Percentiles rank a stretch among this genome's conserved stretches.
Evolutionary conservation across 352 stramenopile species (phyloP).

Genomic region (Pythium aristosporum): DNA sequence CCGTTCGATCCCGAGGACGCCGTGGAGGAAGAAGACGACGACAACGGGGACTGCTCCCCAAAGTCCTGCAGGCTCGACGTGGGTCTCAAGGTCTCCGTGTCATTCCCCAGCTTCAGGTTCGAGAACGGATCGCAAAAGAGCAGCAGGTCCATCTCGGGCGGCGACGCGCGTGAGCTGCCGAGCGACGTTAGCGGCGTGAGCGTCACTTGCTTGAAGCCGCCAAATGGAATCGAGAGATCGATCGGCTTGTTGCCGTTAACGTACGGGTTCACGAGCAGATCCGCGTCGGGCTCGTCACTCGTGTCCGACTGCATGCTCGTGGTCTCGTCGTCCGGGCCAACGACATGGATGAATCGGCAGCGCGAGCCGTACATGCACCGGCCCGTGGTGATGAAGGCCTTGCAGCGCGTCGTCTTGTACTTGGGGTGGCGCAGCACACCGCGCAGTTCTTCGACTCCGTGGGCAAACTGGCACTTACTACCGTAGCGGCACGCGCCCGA

Average conservation of each 20-base stretch:
- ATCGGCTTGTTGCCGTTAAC: conserved; percentile 54
- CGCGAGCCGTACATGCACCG: conserved; percentile 87
- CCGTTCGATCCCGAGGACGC: conserved; percentile 31
- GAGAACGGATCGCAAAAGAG: conserved; percentile 56
- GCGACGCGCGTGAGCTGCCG: conserved; percentile 36
- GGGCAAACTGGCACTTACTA: conserved; percentile 89
- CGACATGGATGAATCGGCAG: conserved; percentile 86
- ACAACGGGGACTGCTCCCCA: conserved; percentile 25
- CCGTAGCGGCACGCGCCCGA: conserved; percentile 87
- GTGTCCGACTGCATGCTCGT: conserved; percentile 49
- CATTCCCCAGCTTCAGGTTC: conserved; percentile 30
- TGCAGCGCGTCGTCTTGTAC: conserved; percentile 92
- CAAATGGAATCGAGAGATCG: conserved; percentile 61
- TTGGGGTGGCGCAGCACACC: conserved; percentile 87
- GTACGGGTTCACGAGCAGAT: conserved; percentile 73
- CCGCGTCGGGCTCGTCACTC: conserved; percentile 61
- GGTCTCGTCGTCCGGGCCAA: conserved; percentile 37
- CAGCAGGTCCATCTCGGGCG: conserved; percentile 23
- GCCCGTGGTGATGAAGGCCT: conserved; percentile 82
- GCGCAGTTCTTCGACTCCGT: conserved; percentile 82
- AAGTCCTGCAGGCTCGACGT: conserved; percentile 34
- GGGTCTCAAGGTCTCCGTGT: conserved; percentile 32
- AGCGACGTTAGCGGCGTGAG: conserved; percentile 49
- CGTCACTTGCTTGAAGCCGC: conserved; percentile 62
- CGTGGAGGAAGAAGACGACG: conserved; percentile 32